A percentile compares a stretch with the other conserved stretches of the same genome.
Conservation (phyloP, 495 filamentous ascomycete species). For the Achaetomiella virescens region DNA sequence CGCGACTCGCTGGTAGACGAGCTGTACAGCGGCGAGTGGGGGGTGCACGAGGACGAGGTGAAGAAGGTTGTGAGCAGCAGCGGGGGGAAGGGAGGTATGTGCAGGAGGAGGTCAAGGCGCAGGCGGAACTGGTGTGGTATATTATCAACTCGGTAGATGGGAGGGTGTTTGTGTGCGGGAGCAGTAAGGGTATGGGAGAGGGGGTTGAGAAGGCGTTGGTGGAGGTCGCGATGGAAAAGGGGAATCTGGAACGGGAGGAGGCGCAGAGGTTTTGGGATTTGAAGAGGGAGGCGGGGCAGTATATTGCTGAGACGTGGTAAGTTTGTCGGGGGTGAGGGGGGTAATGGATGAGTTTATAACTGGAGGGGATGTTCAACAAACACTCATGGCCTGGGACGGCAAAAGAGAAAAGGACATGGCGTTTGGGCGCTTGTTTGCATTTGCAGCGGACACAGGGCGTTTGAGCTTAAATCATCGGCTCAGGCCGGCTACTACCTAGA, state of each 20-base stretch:
- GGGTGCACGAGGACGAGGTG: conserved; percentile 85
- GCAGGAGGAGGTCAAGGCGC: conserved; percentile 76
- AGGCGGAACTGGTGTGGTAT: conserved; percentile 94
- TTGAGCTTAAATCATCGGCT: too few relatives aligned
- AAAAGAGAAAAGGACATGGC: too few relatives aligned
- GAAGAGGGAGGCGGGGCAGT: conserved; percentile 80
- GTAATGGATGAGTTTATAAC: too few relatives aligned
- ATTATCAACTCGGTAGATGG: conserved; percentile 92
- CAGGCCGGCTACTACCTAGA: too few relatives aligned
- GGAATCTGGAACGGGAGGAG: conserved; percentile 64
- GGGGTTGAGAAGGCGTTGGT: conserved; percentile 80
- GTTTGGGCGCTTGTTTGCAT: too few relatives aligned
- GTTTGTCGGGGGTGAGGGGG: too few relatives aligned
- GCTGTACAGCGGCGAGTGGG: conserved; percentile 93
- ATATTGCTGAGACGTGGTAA: conserved; percentile 73
- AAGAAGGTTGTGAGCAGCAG: conserved; percentile 90
- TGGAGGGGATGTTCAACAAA: too few relatives aligned
- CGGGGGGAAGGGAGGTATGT: conserved; percentile 72
- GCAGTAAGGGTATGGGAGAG: conserved; percentile 92
- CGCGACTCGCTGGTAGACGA: conserved; percentile 89
- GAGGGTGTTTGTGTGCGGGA: conserved; percentile 91
- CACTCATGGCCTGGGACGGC: too few relatives aligned
- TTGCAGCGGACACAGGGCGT: too few relatives aligned
- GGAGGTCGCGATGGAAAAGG: conserved; percentile 75
- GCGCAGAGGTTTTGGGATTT: conserved; percentile 71